Conservation (phyloP, 805 yeast genomes). For the Pichia paraexigua region DNA sequence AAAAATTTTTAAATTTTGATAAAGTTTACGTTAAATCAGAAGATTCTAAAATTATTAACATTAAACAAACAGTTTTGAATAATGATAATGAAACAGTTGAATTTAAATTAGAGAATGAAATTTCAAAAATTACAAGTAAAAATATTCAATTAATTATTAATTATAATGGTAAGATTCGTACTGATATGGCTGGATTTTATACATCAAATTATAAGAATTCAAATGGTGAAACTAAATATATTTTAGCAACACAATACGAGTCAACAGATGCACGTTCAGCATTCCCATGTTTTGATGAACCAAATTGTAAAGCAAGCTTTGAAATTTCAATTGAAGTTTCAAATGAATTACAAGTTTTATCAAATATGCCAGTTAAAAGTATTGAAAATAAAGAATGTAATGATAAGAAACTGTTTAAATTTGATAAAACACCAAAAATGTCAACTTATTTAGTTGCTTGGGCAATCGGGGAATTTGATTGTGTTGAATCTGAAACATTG, state of each 20-base stretch:
- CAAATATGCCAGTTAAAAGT: slow-evolving; percentile 38
- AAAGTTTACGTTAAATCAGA: slow-evolving; percentile 17
- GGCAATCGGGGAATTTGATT: slow-evolving; percentile 52
- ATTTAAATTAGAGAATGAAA: slow-evolving; percentile 38
- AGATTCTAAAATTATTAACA: slow-evolving; percentile 22
- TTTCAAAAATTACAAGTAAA: slow-evolving; percentile 27
- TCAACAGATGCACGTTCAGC: slow-evolving; percentile 53
- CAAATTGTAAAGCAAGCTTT: slow-evolving; percentile 48
- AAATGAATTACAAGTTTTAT: slow-evolving; percentile 32
- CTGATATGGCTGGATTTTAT: slow-evolving; percentile 52
- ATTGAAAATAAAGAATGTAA: background rate
- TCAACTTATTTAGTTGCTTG: slow-evolving; percentile 51
- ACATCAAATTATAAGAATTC: slow-evolving; percentile 35
- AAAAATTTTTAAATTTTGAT: slow-evolving; percentile 33
- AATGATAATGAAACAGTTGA: slow-evolving; percentile 54
- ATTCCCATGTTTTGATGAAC: slow-evolving; percentile 53
- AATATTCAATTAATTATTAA: slow-evolving; percentile 25
- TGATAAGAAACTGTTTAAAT: slow-evolving; percentile 25
- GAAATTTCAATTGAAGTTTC: slow-evolving; percentile 32
- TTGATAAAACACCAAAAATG: slow-evolving; percentile 45
- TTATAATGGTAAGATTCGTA: slow-evolving; percentile 39
- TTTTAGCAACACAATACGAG: slow-evolving; percentile 50
- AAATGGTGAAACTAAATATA: slow-evolving; percentile 29
- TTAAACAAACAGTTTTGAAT: slow-evolving; percentile 14
- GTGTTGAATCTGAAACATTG: slow-evolving; percentile 38